Evolutionary conservation across 805 yeast genomes (phyloP), one percentile per base, ranked within the genome.

Genomic region (Pichia manshurica): DNA sequence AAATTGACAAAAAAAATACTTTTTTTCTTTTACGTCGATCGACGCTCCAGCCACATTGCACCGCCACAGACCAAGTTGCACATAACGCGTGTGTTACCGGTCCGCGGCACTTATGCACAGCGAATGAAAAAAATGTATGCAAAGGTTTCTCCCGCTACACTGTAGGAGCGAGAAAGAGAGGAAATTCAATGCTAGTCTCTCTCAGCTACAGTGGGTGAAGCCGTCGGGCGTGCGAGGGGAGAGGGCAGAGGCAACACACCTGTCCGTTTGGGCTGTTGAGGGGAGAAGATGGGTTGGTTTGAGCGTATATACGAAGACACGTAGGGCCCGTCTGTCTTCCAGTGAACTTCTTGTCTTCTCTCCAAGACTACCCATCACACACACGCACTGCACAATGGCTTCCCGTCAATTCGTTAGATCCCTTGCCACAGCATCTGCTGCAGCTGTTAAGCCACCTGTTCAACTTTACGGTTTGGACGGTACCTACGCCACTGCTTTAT

Each of bases 401-500:
- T 73, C 83, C 59, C 84, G 84, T 73, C 73, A 75, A 61, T 80
- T 81, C 65, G 63, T 74, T 65, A 84, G 90, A 73, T 71, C 83
- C 49, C 67, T 84, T 74, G 91, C 95, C 63, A 70, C 90, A 50
- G 84, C 87, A 58, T 54, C 62, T 46, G 47, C 61, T 45, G 48
- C 53, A 19, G 34, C 62, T 32, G 78, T 78, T 62, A 83, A 81
- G 70, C 89, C 95, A 46, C 97, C 98, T 48, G 86, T 91, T 55
- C 96, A 89, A 78, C 78, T 91, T 67, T 91, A 79, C 63, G 98
- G 98, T 55, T 73, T 91, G 58, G 97, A 90, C 59, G 99, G 98
- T 65, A 89, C 98, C 56, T 91, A 91, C 70, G 99, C 98, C 59
- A 78, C 88, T 49, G 96, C 99, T 43, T 78, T 93, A 61, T 91